Evolutionary conservation across 2,329 filamentous ascomycete genomes (phyloP), one percentile per base, ranked within the genome.

Genomic region (Penicillium griseofulvum): DNA sequence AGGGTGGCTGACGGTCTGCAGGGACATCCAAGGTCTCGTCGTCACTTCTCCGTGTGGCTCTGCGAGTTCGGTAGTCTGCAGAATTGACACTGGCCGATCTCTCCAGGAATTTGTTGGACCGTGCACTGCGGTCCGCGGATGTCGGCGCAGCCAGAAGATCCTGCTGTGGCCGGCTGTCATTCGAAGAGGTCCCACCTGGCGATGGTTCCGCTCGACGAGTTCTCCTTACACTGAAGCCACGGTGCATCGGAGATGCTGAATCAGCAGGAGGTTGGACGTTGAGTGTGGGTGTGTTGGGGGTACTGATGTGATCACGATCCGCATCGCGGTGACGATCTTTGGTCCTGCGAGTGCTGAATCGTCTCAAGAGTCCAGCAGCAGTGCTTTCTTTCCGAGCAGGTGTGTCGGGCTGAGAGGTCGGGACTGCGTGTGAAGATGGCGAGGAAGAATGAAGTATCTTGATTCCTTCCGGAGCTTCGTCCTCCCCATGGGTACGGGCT

Each of bases 51-150:
- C 82, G 78, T 46, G 79, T 78, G 46, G 84, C 75, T 51, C 89
- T 84, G 57, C 89, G 71, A 43, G 71, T 80, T 58, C 90, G 83
- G 57, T 90, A 86, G 59, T 96, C 91, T 28, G 88, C 90, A 2
- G 90, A 94, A 67, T 92, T 96, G 52, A 97, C 92, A 68, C 92
- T 97, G 9, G 93, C 91, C 7, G 91, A 96, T 59, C 93, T 84
- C 34, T 90, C 90, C 17, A 97, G 78, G 10, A 86, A 87, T 63
- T 88, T 88, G 45, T 83, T 86, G 50, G 82, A 82, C 42, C 83
- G 82, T 19, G 85, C 79, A 46, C 77, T 76, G 50, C 72, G 83
- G 37, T 85, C 86, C 19, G 82, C 81, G 7, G 86, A 83, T 60
- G 82, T 74, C 1, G 89, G 89, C 0, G 91, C 89, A 56, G 87